These are phyloP conservation scores for Septoria petroselini DNA, from an alignment of 2,329 filamentous ascomycete species.

Conservation along the genomic window DNA sequence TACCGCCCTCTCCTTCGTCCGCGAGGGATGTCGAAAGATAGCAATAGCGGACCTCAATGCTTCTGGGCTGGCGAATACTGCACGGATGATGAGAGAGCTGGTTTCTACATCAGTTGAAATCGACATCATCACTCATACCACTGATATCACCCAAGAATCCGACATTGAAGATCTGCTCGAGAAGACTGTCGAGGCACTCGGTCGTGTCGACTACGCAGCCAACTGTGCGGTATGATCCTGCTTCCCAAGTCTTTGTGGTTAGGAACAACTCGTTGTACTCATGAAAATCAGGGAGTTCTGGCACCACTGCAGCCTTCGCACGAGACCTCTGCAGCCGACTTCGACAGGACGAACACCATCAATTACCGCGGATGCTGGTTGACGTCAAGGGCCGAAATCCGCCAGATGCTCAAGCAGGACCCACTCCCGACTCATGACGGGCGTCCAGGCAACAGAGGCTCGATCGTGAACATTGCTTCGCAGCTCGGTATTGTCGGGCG, in stretches of 20 bases:
- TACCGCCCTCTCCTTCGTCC: slow-evolving; percentile 46
- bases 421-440: slow-evolving; percentile 46
- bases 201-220: slow-evolving; percentile 48
- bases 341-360: slow-evolving; percentile 45
- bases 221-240: slow-evolving; percentile 43
- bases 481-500: slow-evolving; percentile 46
- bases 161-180: slow-evolving; percentile 40
- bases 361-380: slow-evolving; percentile 50
- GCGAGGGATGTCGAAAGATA: slow-evolving; percentile 46
- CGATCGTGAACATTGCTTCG: slow-evolving; percentile 48
- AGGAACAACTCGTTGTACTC: neutral
- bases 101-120: slow-evolving; percentile 21
- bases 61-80: slow-evolving; percentile 38
- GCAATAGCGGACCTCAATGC: slow-evolving; percentile 43
- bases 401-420: slow-evolving; percentile 47
- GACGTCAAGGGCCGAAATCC: slow-evolving; percentile 44
- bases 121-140: slow-evolving; percentile 31
- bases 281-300: slow-evolving; percentile 37
- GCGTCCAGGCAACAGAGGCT: slow-evolving; percentile 42
- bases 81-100: slow-evolving; percentile 32
- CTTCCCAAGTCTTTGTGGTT: neutral
- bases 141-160: slow-evolving; percentile 40
- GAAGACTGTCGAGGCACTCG: slow-evolving; percentile 37
- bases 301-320: slow-evolving; percentile 41
- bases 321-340: slow-evolving; percentile 40